A percentile compares a stretch with the other conserved stretches of the same genome.
Evolutionary conservation across 768 basidiomycete species (phyloP).

Genomic region (Amanita subjunquillea): DNA sequence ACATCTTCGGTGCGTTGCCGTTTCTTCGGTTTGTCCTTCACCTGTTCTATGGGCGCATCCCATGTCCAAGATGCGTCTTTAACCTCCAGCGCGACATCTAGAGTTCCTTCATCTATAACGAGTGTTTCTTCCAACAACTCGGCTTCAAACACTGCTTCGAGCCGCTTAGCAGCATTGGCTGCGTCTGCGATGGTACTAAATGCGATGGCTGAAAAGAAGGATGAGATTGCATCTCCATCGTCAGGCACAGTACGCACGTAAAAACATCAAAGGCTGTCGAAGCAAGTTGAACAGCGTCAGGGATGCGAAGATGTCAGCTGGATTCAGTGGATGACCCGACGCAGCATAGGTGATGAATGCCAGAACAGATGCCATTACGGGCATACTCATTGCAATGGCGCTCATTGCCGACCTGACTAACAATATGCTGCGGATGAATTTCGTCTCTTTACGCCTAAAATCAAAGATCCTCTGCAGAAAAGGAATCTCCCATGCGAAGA

Average conservation of each 20-base stretch:
- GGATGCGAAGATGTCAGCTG: slow-evolving; percentile 75
- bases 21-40: slow-evolving; percentile 20
- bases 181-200: slow-evolving; percentile 82
- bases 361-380: slow-evolving; percentile 69
- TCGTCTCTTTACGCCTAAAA: slow-evolving; percentile 65
- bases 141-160: slow-evolving; percentile 76
- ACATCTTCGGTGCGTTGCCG: slow-evolving; percentile 11
- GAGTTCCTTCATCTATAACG: slow-evolving; percentile 32
- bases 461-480: slow-evolving; percentile 66
- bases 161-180: slow-evolving; percentile 63
- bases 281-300: slow-evolving; percentile 80
- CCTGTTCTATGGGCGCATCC: slow-evolving; percentile 59
- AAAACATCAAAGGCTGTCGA: slow-evolving; percentile 71
- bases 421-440: slow-evolving; percentile 55
- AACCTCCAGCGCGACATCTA: slow-evolving; percentile 59
- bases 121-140: slow-evolving; percentile 59
- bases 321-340: slow-evolving; percentile 55
- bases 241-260: slow-evolving; percentile 26
- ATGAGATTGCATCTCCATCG: slow-evolving; percentile 6
- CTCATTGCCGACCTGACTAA: slow-evolving; percentile 57
- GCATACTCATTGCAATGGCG: slow-evolving; percentile 62
- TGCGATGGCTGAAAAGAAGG: slow-evolving; percentile 13
- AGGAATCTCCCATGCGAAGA: slow-evolving; percentile 81
- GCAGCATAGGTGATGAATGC: slow-evolving; percentile 70
- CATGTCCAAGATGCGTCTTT: slow-evolving; percentile 72